These are phyloP conservation scores for Starmera quercuum DNA, from an alignment of 805 yeast genomes.

Conservation along the genomic window DNA sequence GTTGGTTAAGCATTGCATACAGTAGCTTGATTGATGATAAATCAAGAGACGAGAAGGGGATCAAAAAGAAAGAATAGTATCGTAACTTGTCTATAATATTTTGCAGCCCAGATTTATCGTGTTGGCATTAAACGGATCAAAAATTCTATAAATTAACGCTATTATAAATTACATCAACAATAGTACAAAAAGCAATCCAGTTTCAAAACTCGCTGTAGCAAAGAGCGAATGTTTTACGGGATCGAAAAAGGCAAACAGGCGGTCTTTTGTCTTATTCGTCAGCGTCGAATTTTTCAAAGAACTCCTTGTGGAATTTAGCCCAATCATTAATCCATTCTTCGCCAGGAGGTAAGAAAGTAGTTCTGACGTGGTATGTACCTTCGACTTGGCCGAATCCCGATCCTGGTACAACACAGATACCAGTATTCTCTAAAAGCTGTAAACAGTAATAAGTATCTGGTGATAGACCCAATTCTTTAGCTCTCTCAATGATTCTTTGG, in stretches of 20 bases:
- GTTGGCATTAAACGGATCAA: too few species aligned
- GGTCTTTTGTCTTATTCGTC: conserved; percentile 7
- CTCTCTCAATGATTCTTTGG: conserved; percentile 52
- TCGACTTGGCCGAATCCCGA: conserved; percentile 92
- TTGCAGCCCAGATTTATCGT: too few species aligned
- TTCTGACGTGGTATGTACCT: conserved; percentile 88
- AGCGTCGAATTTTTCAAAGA: conserved; percentile 48
- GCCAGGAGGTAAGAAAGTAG: conserved; percentile 96
- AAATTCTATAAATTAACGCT: too few species aligned
- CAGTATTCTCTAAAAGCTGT: conserved; percentile 76
- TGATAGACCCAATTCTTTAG: conserved; percentile 44
- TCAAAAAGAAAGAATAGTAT: not conserved
- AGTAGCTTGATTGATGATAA: conserved; percentile 12
- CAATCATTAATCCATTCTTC: conserved; percentile 78
- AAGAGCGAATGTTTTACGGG: too few species aligned
- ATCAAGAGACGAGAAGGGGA: not conserved
- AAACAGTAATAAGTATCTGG: conserved; percentile 90
- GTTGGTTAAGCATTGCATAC: conserved; percentile 50
- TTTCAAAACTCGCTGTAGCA: too few species aligned
- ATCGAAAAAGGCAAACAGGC: not conserved
- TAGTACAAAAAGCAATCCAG: too few species aligned
- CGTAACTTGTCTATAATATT: not conserved
- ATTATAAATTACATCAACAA: too few species aligned
- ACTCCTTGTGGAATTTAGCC: conserved; percentile 69
- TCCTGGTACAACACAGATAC: conserved; percentile 97